Evolutionary conservation across 306 rosid species (phyloP).

Genomic region (Biancaea sappan): DNA sequence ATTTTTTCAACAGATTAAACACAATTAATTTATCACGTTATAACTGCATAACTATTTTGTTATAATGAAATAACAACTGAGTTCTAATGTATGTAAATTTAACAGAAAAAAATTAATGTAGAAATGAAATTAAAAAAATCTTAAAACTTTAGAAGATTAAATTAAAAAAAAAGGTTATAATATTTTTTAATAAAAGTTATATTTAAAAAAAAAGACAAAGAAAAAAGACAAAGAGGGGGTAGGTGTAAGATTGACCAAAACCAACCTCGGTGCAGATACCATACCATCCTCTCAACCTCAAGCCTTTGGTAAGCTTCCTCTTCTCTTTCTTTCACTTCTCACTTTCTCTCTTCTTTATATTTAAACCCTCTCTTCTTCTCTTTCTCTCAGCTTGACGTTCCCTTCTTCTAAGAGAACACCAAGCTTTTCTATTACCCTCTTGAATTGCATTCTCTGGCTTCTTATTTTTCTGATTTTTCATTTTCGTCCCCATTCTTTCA

Average conservation of each 20-base stretch:
- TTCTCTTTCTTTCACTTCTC: neutral
- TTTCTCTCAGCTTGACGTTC: slow-evolving; percentile 80
- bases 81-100: too few species aligned
- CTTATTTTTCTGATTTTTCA: neutral
- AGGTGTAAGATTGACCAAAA: slow-evolving; percentile 70
- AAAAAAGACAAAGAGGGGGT: slow-evolving; percentile 32
- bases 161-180: too few species aligned
- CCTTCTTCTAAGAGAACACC: slow-evolving; percentile 63
- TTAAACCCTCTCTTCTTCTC: slow-evolving; percentile 32
- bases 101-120: too few species aligned
- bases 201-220: neutral
- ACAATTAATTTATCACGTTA: too few species aligned
- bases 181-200: too few species aligned
- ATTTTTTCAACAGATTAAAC: too few species aligned
- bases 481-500: neutral
- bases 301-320: neutral
- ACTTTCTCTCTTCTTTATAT: slow-evolving; percentile 30
- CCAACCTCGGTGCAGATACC: slow-evolving; percentile 41
- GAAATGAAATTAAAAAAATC: too few species aligned
- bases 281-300: slow-evolving; percentile 24
- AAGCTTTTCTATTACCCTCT: too few species aligned
- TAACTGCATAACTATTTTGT: too few species aligned
- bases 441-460: too few species aligned
- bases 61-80: too few species aligned
- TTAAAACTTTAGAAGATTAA: too few species aligned